phyloP scores from a whole-genome alignment of 768 basidiomycete species.

The Pulveroboletus sp. region DNA sequence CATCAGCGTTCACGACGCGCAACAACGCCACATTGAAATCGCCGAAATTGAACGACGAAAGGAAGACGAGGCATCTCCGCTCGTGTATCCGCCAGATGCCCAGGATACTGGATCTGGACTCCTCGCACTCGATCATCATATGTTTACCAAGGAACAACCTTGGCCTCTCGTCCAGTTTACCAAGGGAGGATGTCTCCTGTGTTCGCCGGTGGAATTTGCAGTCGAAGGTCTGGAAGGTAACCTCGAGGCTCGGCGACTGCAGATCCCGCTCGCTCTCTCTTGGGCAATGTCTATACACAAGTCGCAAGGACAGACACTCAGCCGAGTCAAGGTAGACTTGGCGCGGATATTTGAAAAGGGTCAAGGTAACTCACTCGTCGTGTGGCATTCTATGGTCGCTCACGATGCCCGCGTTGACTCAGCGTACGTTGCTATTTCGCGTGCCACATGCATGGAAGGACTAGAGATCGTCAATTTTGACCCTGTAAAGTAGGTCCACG shows the following conservation, averaged over 20 bases:
- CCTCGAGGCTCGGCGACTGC: conserved; percentile 32
- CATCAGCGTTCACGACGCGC: conserved; percentile 28
- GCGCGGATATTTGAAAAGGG: conserved; percentile 89
- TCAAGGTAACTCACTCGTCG: conserved; percentile 30
- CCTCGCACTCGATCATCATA: conserved; percentile 12
- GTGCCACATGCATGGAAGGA: conserved; percentile 39
- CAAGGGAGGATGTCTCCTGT: conserved; percentile 26
- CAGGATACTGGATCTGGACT: conserved; percentile 5
- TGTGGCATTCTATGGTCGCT: not conserved
- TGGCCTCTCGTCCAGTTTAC: conserved; percentile 39
- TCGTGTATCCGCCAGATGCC: conserved; percentile 1
- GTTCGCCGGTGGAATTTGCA: conserved; percentile 33
- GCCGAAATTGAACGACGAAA: conserved; percentile 26
- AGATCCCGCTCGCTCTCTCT: conserved; percentile 82
- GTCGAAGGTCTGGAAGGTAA: conserved; percentile 33
- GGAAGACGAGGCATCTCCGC: not conserved
- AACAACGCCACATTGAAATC: conserved; percentile 21
- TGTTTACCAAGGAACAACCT: conserved; percentile 13
- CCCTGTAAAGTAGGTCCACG: conserved; percentile 25
- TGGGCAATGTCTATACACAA: conserved; percentile 99
- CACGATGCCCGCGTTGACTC: not conserved
- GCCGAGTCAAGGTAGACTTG: conserved; percentile 90
- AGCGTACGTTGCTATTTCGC: conserved; percentile 38
- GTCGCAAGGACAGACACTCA: conserved; percentile 93
- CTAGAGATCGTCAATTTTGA: conserved; percentile 38